Base-by-base conservation (phyloP, 345 rosid species). In the Streptanthus diversifolius region DNA sequence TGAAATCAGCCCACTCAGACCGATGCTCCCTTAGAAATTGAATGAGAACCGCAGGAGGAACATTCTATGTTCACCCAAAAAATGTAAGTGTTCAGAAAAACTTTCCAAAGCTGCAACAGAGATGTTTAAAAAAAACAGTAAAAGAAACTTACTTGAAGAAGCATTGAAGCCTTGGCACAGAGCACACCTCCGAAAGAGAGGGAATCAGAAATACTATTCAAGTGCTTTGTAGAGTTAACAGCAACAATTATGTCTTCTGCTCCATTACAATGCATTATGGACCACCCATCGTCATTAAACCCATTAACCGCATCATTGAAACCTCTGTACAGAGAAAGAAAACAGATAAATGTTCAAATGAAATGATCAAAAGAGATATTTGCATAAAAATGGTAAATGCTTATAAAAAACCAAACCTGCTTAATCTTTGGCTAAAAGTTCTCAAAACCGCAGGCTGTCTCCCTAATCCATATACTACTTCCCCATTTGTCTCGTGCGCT, bases 81-180 rank as follows among this genome's bases (percentile, higher is more conserved):
- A 18, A 10, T 7, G 9, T 3, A n/a, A n/a, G 3, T 41, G 47
- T 14, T 74, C 17, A 68, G 61, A 71, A 19, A 14, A 21, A 18
- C 24, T 18, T 18, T 8, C 13, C 17, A 19, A 36, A 58, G 17
- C 45, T 3, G 11, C 63, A 36, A 19, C 30, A 36, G 5, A 3
- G 29, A 18, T 18, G n/a, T 36, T 59, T 12, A 11, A 37, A 3
- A 3, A 36, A 12, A 13, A 60, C 1, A 8, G 19, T 3, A 22
- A 0, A 60, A 21, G 5, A 7, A 19, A 32, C 80, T 83, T 79
- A 91, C 99, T 82, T 88, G 98, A 70, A 95, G 88, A 29, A 92
- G 87, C 99, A 95, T 92, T 25, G 99, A 92, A 51, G 98, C 98
- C 80, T 92, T 95, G 15, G 97, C 98, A 81, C 99, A 95, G 14